phyloP scores from a whole-genome alignment of 495 filamentous ascomycete genomes.

The Xylaria intraflava region DNA sequence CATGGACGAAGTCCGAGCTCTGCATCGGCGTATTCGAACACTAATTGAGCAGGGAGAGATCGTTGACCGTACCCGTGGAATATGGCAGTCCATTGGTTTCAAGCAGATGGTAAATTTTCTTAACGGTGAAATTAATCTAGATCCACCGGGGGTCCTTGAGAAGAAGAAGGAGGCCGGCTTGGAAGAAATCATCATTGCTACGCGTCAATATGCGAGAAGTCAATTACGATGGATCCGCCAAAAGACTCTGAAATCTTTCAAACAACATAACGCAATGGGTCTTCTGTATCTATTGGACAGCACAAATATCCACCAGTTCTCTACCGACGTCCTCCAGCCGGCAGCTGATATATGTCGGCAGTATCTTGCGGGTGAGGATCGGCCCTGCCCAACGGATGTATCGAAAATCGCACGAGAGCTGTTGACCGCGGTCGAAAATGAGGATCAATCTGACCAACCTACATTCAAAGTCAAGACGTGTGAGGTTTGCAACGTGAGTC shows the following conservation, averaged over 20 bases:
- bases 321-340: slow-evolving; percentile 51
- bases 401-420: slow-evolving; percentile 53
- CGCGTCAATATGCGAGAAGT: slow-evolving; percentile 75
- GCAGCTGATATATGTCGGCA: slow-evolving; percentile 53
- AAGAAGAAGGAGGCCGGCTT: slow-evolving; percentile 32
- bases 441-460: slow-evolving; percentile 37
- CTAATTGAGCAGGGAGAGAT: slow-evolving; percentile 41
- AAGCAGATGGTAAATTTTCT: slow-evolving; percentile 79
- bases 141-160: slow-evolving; percentile 28
- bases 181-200: slow-evolving; percentile 64
- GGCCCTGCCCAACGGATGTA: slow-evolving; percentile 56
- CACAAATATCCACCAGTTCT: slow-evolving; percentile 53
- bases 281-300: slow-evolving; percentile 71
- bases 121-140: slow-evolving; percentile 37
- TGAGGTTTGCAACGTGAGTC: slow-evolving; percentile 62
- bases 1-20: slow-evolving; percentile 53
- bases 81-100: slow-evolving; percentile 95
- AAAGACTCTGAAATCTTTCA: slow-evolving; percentile 64
- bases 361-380: slow-evolving; percentile 50
- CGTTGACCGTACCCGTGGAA: slow-evolving; percentile 69
- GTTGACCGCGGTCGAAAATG: slow-evolving; percentile 47
- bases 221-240: slow-evolving; percentile 83
- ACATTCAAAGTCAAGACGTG: slow-evolving; percentile 55
- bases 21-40: slow-evolving; percentile 49
- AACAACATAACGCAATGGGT: slow-evolving; percentile 41